Conservation (phyloP, 768 basidiomycete species). For the Russula brevipes region DNA sequence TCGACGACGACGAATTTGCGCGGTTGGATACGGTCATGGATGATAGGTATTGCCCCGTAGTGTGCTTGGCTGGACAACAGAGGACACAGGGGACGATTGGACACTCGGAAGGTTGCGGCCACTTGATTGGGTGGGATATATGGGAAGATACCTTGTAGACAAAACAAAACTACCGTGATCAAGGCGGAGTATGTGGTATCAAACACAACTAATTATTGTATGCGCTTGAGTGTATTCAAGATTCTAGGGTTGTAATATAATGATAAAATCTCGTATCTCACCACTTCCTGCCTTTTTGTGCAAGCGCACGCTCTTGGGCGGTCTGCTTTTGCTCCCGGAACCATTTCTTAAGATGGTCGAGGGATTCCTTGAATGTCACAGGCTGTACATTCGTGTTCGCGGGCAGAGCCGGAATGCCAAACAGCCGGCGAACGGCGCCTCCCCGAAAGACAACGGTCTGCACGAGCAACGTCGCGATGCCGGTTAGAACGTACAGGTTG, state of each 20-base stretch:
- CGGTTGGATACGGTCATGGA: conserved; percentile 17
- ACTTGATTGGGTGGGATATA: conserved; percentile 32
- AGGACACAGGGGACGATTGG: conserved; percentile 18
- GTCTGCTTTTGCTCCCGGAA: conserved; percentile 19
- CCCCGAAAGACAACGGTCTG: conserved; percentile 46
- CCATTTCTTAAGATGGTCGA: conserved; percentile 22
- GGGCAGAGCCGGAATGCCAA: conserved; percentile 34
- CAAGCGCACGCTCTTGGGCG: conserved; percentile 15
- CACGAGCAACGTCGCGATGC: conserved; percentile 41
- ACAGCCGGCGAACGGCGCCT: conserved; percentile 37
- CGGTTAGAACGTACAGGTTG: conserved; percentile 52
- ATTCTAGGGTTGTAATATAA: neutral
- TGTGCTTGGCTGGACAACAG: conserved; percentile 40
- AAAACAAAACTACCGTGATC: neutral
- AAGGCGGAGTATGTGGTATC: neutral
- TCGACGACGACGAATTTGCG: conserved; percentile 29
- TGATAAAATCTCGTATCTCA: neutral
- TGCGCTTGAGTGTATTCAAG: neutral
- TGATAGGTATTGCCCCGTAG: conserved; percentile 28
- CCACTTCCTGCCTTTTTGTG: conserved; percentile 16
- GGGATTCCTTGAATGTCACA: conserved; percentile 22
- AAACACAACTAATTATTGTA: neutral
- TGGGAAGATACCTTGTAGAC: conserved; percentile 34
- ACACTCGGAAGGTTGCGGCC: conserved; percentile 39
- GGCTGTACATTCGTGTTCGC: conserved; percentile 9